Conservation (phyloP, 768 basidiomycete species). For the Termitomyces sp. region DNA sequence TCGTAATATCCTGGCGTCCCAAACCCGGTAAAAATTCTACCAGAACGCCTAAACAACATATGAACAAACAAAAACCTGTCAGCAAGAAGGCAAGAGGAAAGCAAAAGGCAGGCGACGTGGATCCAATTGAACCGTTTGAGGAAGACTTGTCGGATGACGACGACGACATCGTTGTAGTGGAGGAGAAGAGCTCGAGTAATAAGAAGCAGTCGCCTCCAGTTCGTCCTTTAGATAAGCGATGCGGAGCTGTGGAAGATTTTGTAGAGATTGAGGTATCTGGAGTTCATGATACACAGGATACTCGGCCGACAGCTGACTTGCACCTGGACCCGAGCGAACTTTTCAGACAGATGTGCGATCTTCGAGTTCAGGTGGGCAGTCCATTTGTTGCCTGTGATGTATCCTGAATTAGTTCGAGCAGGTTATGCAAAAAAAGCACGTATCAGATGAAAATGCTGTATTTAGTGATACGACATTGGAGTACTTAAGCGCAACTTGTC, state of each 20-base stretch:
- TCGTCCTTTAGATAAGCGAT: background rate
- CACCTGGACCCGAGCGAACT: conserved; percentile 17
- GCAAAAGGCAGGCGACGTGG: conserved; percentile 20
- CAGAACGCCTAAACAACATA: conserved; percentile 15
- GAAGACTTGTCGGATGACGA: conserved; percentile 23
- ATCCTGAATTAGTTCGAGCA: conserved; percentile 5
- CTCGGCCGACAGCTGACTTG: background rate
- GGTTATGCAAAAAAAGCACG: conserved; percentile 22
- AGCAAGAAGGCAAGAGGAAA: conserved; percentile 23
- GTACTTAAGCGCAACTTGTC: conserved; percentile 31
- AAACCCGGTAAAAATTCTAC: conserved; percentile 21
- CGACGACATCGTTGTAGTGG: conserved; percentile 15
- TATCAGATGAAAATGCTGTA: conserved; percentile 24
- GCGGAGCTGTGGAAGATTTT: background rate
- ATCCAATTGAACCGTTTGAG: conserved; percentile 29
- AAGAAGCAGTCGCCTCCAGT: background rate
- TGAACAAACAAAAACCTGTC: conserved; percentile 14
- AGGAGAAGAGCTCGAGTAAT: background rate
- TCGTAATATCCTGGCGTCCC: conserved; percentile 28
- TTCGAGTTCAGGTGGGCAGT: conserved; percentile 21
- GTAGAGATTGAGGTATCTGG: background rate
- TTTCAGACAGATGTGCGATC: conserved; percentile 19
- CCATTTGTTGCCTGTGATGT: background rate
- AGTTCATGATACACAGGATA: background rate
- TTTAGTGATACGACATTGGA: conserved; percentile 31